Conservation (phyloP, 768 basidiomycete genomes). For the Lentinula lateritia region DNA sequence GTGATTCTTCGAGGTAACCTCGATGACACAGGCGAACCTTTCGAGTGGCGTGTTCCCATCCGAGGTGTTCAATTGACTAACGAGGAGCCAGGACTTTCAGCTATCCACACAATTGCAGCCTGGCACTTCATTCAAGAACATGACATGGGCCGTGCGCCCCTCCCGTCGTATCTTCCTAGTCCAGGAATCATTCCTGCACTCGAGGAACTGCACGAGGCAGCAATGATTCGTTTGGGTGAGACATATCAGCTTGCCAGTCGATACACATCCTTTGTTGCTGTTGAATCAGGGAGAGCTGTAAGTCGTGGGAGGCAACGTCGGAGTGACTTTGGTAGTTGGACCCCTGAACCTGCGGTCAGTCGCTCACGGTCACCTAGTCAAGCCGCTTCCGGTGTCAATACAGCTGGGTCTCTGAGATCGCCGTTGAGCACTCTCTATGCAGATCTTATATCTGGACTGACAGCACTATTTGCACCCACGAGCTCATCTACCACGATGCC, state of each 20-base stretch:
- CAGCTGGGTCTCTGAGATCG: not conserved
- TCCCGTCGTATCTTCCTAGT: slow-evolving; percentile 21
- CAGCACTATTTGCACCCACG: slow-evolving; percentile 3
- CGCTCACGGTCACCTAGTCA: not conserved
- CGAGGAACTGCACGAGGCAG: slow-evolving; percentile 33
- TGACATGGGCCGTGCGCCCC: slow-evolving; percentile 27
- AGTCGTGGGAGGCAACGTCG: not conserved
- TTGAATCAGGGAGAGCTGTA: slow-evolving; percentile 29
- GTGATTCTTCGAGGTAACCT: slow-evolving; percentile 30
- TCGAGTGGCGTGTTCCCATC: slow-evolving; percentile 26
- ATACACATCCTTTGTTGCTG: slow-evolving; percentile 53
- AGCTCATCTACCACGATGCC: slow-evolving; percentile 10
- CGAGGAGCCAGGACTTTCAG: slow-evolving; percentile 24
- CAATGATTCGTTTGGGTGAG: slow-evolving; percentile 44
- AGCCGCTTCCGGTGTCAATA: not conserved
- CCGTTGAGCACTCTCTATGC: not conserved
- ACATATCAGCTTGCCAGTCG: slow-evolving; percentile 46
- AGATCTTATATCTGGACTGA: not conserved
- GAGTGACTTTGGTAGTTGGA: slow-evolving; percentile 3
- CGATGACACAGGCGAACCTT: slow-evolving; percentile 23
- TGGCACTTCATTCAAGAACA: slow-evolving; percentile 50
- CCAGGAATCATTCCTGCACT: slow-evolving; percentile 16
- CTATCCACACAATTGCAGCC: slow-evolving; percentile 52
- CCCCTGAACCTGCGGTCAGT: not conserved
- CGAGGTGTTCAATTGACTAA: slow-evolving; percentile 25